These are phyloP conservation scores for Lepidium didymum DNA, from an alignment of 345 rosid species.

Conservation along the genomic window DNA sequence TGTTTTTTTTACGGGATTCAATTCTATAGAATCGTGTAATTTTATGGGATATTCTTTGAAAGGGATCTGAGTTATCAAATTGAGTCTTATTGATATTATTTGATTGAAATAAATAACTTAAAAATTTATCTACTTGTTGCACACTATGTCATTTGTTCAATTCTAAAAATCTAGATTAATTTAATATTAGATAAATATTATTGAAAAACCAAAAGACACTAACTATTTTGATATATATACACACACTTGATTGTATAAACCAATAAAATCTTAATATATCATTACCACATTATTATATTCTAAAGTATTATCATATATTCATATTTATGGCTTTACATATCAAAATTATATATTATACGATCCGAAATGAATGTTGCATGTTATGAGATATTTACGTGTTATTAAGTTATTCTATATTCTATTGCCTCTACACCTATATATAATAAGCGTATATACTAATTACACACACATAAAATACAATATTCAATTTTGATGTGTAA, in stretches of 20 bases:
- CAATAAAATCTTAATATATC: background rate
- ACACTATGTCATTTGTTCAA: background rate
- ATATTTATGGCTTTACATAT: background rate
- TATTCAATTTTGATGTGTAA: conserved; percentile 9
- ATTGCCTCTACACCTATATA: background rate
- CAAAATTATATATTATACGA: background rate
- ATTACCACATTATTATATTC: too few relatives aligned
- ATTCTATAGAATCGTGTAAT: too few relatives aligned
- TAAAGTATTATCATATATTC: too few relatives aligned
- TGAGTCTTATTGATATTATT: too few relatives aligned
- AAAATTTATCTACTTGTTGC: background rate
- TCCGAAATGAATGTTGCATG: conserved; percentile 26
- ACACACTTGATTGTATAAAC: background rate
- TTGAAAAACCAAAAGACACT: background rate
- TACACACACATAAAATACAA: background rate
- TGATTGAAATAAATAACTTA: too few relatives aligned
- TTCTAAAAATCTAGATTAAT: background rate
- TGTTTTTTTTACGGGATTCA: too few relatives aligned
- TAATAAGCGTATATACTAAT: conserved; percentile 12
- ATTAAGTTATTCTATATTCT: background rate
- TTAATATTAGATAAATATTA: background rate
- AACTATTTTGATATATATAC: background rate
- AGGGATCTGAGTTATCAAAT: too few relatives aligned
- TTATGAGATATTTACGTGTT: conserved; percentile 21
- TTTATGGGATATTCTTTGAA: too few relatives aligned